Base-by-base conservation (phyloP, 192 early-diverging fungal species). In the Diversispora epigaea region DNA sequence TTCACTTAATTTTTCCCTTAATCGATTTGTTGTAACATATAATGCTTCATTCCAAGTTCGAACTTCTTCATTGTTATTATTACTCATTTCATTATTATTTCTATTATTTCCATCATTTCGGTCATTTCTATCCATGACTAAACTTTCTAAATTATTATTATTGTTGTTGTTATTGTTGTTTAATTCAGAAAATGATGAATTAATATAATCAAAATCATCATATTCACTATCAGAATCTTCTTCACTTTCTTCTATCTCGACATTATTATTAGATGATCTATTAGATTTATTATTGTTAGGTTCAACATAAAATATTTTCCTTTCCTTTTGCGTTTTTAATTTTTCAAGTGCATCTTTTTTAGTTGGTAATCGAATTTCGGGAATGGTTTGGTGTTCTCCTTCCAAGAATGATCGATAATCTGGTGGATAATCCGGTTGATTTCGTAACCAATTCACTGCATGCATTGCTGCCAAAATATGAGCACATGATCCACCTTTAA, bases 391-490 rank as follows among this genome's bases (percentile, higher is more conserved):
- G 43, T 64, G 62, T 40, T 40, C 32, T 40, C 39, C 14, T n/a
- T 64, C 43, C 7, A 41, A 0, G n/a, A 41, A 14, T 41, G n/a
- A 41, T 1, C 22, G 6, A 17, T 10, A 6, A 3, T 14, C 17
- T 2, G 25, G 25, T 32, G 25, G 25, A 32, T 32, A 32, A n/a
- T n/a, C 40, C 3, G 62, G n/a, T 43, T 64, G 40, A 41, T 41
- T 14, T 17, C 62, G 41, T 40, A 64, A 17, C 62, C 62, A 64
- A 43, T 64, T 64, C 2, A 44, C 17, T 1, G n/a, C 10, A 17
- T 64, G 12, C 15, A 64, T 40, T 12, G 62, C 41, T 44, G 62
- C 62, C 40, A 32, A 2, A 41, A 64, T 64, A 64, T 64, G 62
- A 64, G 62, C 32, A 43, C 62, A 64, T 7, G 41, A 4, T 15